Base-by-base conservation (phyloP, 2,329 filamentous ascomycete genomes). In the Aspergillus caelatus region DNA sequence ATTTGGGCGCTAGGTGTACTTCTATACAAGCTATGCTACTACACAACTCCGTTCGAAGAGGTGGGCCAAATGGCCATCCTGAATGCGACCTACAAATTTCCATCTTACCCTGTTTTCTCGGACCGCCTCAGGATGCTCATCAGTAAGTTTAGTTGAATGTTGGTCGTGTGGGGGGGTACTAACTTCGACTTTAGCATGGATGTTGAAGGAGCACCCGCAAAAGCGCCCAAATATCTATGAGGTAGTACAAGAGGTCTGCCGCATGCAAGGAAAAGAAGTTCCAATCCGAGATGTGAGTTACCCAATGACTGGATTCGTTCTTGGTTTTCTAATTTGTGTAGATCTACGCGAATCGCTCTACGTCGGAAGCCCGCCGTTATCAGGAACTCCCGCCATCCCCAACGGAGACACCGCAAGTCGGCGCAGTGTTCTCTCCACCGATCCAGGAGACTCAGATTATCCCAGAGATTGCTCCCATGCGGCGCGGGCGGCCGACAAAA, bases 1-100 rank as follows among this genome's bases (percentile, higher is more conserved):
- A 97, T 99, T 34, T 99, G 94, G 95, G 95, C 95, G 1, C 81
- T 99, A 65, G 95, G 95, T 6, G 95, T 99, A 48, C 82, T 99
- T 63, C 81, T 99, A 60, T 99, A 99, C 83, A 99, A 99, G 83
- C 85, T 99, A 65, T 99, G 95, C 82, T 99, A 98, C 80, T 99
- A 99, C 79, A 99, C 95, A 1, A 99, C 95, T 7, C 95, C 95
- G 0, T 99, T 99, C 72, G 95, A 99, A 80, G 94, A 98, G 67
- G 93, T 97, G 74, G 95, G 95, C 30, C 94, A 97, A 81, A 91
- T 98, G 82, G 95, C 95, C 14, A 99, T 99, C 67, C 82, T 99
- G 65, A 98, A 98, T 75, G 95, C 95, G 57, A 96, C 89, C 77
- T 98, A 92, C 84, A 94, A 92, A 73, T 99, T 92, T 72, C 95